phyloP scores from a whole-genome alignment of 2,329 filamentous ascomycete species.

The Penicillium brevicompactum region DNA sequence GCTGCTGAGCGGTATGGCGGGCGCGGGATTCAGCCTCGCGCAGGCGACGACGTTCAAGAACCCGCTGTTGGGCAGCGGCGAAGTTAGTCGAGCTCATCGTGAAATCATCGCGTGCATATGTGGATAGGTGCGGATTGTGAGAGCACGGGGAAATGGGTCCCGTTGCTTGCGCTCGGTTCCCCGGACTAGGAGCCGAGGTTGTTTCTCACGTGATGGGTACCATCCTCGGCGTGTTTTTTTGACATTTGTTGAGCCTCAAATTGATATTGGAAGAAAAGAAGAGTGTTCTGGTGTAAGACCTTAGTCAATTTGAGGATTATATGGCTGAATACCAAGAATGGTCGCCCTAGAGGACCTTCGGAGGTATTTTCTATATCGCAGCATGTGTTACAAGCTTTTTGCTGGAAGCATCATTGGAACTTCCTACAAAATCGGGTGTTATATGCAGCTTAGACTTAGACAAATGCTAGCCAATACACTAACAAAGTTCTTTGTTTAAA shows the following conservation, averaged over 20 bases:
- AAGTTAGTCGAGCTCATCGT: slow-evolving; percentile 69
- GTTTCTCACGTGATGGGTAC: slow-evolving; percentile 17
- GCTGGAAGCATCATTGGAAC: no score
- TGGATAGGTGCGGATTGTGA: neutral
- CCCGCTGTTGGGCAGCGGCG: slow-evolving; percentile 83
- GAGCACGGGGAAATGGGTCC: slow-evolving; percentile 5
- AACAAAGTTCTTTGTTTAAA: no score
- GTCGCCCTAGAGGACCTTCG: neutral
- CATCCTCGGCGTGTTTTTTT: neutral
- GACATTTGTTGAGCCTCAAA: neutral
- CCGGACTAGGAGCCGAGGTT: slow-evolving; percentile 24
- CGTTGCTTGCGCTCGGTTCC: slow-evolving; percentile 18
- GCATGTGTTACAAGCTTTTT: no score
- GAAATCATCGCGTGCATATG: slow-evolving; percentile 34
- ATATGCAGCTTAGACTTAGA: neutral
- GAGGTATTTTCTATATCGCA: neutral
- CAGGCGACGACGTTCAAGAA: slow-evolving; percentile 76
- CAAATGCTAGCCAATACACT: no score
- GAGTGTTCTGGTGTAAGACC: neutral
- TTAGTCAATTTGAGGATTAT: neutral
- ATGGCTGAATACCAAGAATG: neutral
- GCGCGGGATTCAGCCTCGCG: slow-evolving; percentile 69
- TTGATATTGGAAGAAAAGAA: neutral
- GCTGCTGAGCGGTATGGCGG: slow-evolving; percentile 48
- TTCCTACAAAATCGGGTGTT: neutral